Percentiles rank a stretch among this genome's conserved stretches.
Conservation (phyloP, 2,329 filamentous ascomycete species). For the Gaeumannomyces tritici region DNA sequence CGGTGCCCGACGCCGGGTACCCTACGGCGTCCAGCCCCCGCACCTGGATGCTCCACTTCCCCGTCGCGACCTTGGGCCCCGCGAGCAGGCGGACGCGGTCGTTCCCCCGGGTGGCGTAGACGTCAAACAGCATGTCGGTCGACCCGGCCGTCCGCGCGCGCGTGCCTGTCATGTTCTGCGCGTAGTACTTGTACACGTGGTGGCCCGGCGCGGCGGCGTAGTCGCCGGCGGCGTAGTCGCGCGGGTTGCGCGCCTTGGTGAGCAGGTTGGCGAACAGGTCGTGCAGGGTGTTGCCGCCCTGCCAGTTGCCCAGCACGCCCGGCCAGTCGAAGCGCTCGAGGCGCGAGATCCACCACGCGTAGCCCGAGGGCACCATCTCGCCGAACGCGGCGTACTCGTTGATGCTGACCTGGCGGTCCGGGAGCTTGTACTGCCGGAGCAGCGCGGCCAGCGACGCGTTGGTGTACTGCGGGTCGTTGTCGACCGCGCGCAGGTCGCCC, state of each 20-base stretch:
- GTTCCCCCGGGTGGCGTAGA: not conserved
- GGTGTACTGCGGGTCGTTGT: slow-evolving; percentile 8
- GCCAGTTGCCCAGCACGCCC: slow-evolving; percentile 37
- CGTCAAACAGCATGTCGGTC: slow-evolving; percentile 2
- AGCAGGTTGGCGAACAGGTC: slow-evolving; percentile 33
- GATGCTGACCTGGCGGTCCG: slow-evolving; percentile 28
- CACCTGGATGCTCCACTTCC: slow-evolving; percentile 1
- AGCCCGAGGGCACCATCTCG: slow-evolving; percentile 29
- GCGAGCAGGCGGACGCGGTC: not conserved
- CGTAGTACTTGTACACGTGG: slow-evolving; percentile 4
- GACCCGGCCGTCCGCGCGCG: slow-evolving; percentile 2
- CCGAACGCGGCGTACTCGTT: slow-evolving; percentile 34
- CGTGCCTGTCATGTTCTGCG: slow-evolving; percentile 1
- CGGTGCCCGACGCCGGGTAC: not conserved
- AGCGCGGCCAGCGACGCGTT: slow-evolving; percentile 12
- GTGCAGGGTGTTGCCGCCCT: slow-evolving; percentile 26
- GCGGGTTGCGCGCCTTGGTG: no score
- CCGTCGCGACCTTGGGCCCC: not conserved
- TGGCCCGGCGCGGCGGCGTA: not conserved
- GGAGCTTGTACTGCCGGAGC: slow-evolving; percentile 18
- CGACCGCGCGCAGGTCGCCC: slow-evolving; percentile 19
- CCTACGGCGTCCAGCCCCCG: not conserved
- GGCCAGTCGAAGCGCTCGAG: slow-evolving; percentile 32
- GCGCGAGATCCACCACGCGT: slow-evolving; percentile 34
- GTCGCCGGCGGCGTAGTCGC: not conserved